Evolutionary conservation across 345 rosid species (phyloP), one percentile per base, ranked within the genome.

Genomic region (Euphorbia tirucalli): DNA sequence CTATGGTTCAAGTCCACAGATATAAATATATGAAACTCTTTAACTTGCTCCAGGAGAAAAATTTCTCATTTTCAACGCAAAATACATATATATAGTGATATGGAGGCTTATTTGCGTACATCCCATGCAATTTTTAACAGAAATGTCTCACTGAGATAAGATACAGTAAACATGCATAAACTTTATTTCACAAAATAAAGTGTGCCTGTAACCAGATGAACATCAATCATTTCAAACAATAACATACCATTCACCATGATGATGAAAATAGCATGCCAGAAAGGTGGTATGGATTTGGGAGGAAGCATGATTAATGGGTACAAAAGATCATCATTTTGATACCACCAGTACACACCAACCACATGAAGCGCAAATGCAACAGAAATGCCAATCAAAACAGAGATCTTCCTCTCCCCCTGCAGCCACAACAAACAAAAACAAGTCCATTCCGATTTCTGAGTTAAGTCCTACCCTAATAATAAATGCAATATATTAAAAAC

Each of bases 391-490:
- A 86, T 67, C 70, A 96, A 83, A 65, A 91, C 83, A 4, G 92
- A 89, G 65, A 96, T 84, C 82, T 86, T 94, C 79, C 99, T 87
- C 83, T 96, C 99, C 28, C 99, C 99, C 99, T 95, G 91, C 80
- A 83, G 69, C 54, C 68, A 85, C 71, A 81, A 64, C 27, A 73
- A 21, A 68, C 63, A 31, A 80, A 65, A 74, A 54, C 31, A 46
- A 48, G 61, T 72, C 28, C 8, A 3, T 13, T 8, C 2, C n/a
- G n/a, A 21, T 31, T 31, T 52, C 25, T 25, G 31, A 27, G 21
- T 5, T 25, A 49, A 61, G 59, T 32, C 15, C 27, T 1, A 3
- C 3, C 10, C 65, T 58, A 32, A 56, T 11, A 21, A 3, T n/a
- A 56, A 1, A 9, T 46, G 52, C 52, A 46, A 46, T 46, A 7